These are phyloP conservation scores for Borovskyia barvae DNA, from an alignment of 208 protist species.

Conservation along the genomic window DNA sequence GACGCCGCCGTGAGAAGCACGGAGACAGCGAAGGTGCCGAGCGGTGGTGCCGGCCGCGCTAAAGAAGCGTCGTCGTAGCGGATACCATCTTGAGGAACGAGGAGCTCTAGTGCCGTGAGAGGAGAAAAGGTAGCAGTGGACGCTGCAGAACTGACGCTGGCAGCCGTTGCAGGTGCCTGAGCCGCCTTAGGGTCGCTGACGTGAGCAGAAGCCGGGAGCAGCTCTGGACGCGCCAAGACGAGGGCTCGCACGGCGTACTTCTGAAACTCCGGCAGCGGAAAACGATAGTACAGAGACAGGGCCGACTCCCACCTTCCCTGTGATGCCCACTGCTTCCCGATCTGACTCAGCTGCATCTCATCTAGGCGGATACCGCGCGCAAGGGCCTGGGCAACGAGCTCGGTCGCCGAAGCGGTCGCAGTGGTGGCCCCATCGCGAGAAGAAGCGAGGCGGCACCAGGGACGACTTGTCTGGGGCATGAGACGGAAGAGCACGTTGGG, in stretches of 20 bases:
- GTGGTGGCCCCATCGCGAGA: no score
- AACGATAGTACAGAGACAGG: slow-evolving; percentile 49
- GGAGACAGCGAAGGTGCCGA: slow-evolving; percentile 17
- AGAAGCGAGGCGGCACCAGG: slow-evolving; percentile 5
- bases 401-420: slow-evolving; percentile 13
- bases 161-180: background rate
- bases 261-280: slow-evolving; percentile 61
- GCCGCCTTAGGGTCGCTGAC: no score
- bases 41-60: slow-evolving; percentile 9
- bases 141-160: background rate
- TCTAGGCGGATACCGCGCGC: slow-evolving; percentile 50
- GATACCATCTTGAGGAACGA: slow-evolving; percentile 14
- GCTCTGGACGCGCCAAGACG: slow-evolving; percentile 16
- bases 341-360: slow-evolving; percentile 63
- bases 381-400: slow-evolving; percentile 36
- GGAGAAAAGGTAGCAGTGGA: background rate
- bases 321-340: slow-evolving; percentile 41
- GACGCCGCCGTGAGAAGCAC: slow-evolving; percentile 24
- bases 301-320: slow-evolving; percentile 45
- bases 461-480: slow-evolving; percentile 9
- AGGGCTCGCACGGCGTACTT: slow-evolving; percentile 35
- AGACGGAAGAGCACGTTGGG: slow-evolving; percentile 9
- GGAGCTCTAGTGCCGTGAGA: slow-evolving; percentile 2
- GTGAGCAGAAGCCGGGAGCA: background rate
- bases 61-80: background rate